Conservation (phyloP, 768 basidiomycete species). For the Paxillus ammoniavirescens region DNA sequence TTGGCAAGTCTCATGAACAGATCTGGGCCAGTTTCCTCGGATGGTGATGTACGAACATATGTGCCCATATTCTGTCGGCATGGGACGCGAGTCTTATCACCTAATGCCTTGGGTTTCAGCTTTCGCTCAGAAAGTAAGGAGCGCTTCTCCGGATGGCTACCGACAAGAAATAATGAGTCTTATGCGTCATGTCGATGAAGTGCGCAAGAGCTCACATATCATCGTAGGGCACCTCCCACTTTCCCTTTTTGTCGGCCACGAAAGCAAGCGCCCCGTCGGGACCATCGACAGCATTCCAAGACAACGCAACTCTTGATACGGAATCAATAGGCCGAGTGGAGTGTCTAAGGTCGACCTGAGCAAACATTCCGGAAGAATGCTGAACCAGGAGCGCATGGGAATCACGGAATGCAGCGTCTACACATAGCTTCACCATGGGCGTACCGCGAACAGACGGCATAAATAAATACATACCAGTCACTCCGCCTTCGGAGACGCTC, state of each 20-base stretch:
- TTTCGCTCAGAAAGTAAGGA: constrained; percentile 25
- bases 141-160: constrained; percentile 37
- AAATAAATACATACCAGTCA: constrained; percentile 54
- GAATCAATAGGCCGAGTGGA: constrained; percentile 64
- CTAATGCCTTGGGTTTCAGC: constrained; percentile 52
- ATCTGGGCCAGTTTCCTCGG: constrained; percentile 29
- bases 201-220: constrained; percentile 54
- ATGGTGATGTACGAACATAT: constrained; percentile 25
- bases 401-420: constrained; percentile 70
- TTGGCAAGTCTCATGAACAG: constrained; percentile 61
- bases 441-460: neutral
- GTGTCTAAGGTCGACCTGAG: constrained; percentile 73
- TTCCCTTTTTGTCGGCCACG: constrained; percentile 49
- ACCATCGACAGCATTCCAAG: constrained; percentile 52
- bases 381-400: constrained; percentile 73
- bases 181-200: neutral
- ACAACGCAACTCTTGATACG: constrained; percentile 57
- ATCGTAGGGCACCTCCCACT: constrained; percentile 76
- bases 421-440: neutral
- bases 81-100: constrained; percentile 54
- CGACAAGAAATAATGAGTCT: constrained; percentile 1
- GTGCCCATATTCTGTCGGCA: constrained; percentile 58
- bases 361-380: constrained; percentile 73
- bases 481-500: constrained; percentile 65
- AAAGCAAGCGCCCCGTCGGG: constrained; percentile 62